These are phyloP conservation scores for Phytopythium kandeliae DNA, from an alignment of 352 stramenopile genomes.

Conservation along the genomic window DNA sequence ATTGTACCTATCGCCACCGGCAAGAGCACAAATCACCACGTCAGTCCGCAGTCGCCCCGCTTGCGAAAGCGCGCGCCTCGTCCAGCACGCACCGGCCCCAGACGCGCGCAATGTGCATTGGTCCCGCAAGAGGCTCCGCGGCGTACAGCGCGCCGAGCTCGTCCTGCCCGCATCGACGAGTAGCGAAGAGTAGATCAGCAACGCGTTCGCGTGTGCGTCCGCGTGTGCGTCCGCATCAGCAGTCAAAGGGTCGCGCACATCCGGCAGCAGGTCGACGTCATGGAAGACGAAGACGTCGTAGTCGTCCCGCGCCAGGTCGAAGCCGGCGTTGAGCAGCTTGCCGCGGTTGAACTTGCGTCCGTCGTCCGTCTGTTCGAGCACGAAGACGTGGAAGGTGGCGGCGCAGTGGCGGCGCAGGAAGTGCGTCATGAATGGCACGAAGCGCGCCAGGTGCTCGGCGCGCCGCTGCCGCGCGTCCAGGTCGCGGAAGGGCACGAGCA, in stretches of 20 bases:
- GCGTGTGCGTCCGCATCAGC: too few relatives aligned
- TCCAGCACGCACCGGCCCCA: slow-evolving; percentile 87
- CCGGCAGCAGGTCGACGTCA: slow-evolving; percentile 94
- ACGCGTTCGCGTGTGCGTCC: too few relatives aligned
- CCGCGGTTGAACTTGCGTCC: slow-evolving; percentile 95
- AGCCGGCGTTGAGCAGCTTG: slow-evolving; percentile 96
- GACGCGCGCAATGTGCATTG: slow-evolving; percentile 92
- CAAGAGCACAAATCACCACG: too few relatives aligned
- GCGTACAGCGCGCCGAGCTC: slow-evolving; percentile 82
- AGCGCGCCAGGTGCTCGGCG: slow-evolving; percentile 80
- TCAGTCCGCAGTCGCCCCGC: too few relatives aligned
- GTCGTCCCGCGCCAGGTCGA: slow-evolving; percentile 82
- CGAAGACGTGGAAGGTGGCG: slow-evolving; percentile 88
- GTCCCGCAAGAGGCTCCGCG: slow-evolving; percentile 42
- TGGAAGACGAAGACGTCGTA: slow-evolving; percentile 93
- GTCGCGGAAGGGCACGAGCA: slow-evolving; percentile 95
- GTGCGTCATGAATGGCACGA: slow-evolving; percentile 90
- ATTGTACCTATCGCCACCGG: slow-evolving; percentile 57
- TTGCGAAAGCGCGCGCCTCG: too few relatives aligned
- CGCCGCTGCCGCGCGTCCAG: slow-evolving; percentile 86
- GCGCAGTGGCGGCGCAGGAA: slow-evolving; percentile 57
- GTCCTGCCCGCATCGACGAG: slow-evolving; percentile 16
- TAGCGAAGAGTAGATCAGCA: too few relatives aligned
- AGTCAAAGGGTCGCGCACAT: slow-evolving; percentile 19
- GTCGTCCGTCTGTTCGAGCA: slow-evolving; percentile 93